These are phyloP conservation scores for Paraurostyla sp. DNA, from an alignment of 73 alveolate species.

Conservation along the genomic window DNA sequence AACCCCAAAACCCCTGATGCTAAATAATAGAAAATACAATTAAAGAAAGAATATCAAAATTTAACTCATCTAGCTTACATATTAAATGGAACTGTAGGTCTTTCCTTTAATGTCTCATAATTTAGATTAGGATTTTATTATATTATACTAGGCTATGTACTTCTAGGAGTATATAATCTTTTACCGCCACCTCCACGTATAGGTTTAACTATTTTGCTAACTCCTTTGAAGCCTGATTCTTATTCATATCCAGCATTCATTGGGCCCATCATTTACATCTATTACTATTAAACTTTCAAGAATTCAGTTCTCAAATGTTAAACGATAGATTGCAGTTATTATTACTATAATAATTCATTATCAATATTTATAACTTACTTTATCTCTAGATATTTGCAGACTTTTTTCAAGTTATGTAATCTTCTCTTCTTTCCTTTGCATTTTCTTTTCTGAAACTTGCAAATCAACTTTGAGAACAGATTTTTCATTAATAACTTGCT, in stretches of 20 bases:
- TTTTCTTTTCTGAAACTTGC: slow-evolving; percentile 86
- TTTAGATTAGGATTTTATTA: background rate
- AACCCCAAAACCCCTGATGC: too few species aligned
- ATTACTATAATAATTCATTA: slow-evolving; percentile 8
- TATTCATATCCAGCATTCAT: background rate
- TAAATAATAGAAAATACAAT: too few species aligned
- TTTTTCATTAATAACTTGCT: slow-evolving; percentile 86
- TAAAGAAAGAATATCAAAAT: too few species aligned
- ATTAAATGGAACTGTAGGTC: background rate
- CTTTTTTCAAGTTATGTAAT: slow-evolving; percentile 66
- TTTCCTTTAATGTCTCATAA: background rate
- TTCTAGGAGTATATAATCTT: slow-evolving; percentile 52
- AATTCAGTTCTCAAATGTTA: slow-evolving; percentile 17
- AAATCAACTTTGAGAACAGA: slow-evolving; percentile 87
- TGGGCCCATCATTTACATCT: background rate
- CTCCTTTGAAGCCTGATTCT: slow-evolving; percentile 31
- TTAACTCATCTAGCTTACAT: background rate
- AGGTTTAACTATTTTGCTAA: slow-evolving; percentile 60
- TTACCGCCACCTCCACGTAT: slow-evolving; percentile 76
- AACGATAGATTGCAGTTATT: slow-evolving; percentile 25
- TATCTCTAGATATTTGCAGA: slow-evolving; percentile 28
- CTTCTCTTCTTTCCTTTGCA: slow-evolving; percentile 85
- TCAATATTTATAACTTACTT: background rate
- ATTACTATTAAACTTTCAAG: slow-evolving; percentile 39
- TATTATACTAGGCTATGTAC: background rate